Conservation (phyloP, 2,329 filamentous ascomycete genomes). For the Cordyceps farinosa region DNA sequence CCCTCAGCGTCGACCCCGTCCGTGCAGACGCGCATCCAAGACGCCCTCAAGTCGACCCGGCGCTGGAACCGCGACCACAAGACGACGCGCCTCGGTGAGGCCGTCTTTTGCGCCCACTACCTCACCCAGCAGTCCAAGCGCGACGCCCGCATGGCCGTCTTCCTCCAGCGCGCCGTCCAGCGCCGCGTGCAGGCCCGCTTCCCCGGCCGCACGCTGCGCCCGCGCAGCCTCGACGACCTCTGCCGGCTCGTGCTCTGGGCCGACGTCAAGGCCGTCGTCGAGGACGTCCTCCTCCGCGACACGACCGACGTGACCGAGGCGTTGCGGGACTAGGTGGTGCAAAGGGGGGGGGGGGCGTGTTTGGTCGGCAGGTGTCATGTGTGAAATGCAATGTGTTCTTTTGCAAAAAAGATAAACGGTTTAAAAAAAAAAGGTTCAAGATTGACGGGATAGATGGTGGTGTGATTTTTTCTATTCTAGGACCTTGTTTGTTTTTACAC, state of each 20-base stretch:
- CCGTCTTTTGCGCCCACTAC: constrained; percentile 31
- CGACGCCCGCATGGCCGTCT: constrained; percentile 32
- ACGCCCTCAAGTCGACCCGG: constrained; percentile 35
- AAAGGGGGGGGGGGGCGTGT: too few relatives aligned
- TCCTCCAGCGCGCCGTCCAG: constrained; percentile 32
- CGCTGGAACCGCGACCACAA: constrained; percentile 40
- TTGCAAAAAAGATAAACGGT: too few relatives aligned
- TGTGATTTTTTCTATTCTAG: background rate
- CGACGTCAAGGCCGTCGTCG: constrained; percentile 33
- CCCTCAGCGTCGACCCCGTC: constrained; percentile 2
- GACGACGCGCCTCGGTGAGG: constrained; percentile 33
- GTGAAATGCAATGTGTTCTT: too few relatives aligned
- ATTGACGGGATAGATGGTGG: background rate
- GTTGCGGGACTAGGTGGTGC: background rate
- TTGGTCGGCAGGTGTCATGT: background rate
- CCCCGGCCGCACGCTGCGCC: constrained; percentile 16
- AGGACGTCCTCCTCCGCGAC: constrained; percentile 29
- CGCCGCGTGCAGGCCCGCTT: constrained; percentile 23
- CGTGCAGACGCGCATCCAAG: constrained; percentile 29
- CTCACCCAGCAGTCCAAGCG: constrained; percentile 36
- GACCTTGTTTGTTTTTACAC: background rate
- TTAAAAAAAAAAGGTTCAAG: background rate
- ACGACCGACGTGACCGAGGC: constrained; percentile 20
- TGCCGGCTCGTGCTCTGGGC: constrained; percentile 31
- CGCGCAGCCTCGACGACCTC: constrained; percentile 32